phyloP scores from a whole-genome alignment of 306 rosid genomes.

The Hippophae tibetana region DNA sequence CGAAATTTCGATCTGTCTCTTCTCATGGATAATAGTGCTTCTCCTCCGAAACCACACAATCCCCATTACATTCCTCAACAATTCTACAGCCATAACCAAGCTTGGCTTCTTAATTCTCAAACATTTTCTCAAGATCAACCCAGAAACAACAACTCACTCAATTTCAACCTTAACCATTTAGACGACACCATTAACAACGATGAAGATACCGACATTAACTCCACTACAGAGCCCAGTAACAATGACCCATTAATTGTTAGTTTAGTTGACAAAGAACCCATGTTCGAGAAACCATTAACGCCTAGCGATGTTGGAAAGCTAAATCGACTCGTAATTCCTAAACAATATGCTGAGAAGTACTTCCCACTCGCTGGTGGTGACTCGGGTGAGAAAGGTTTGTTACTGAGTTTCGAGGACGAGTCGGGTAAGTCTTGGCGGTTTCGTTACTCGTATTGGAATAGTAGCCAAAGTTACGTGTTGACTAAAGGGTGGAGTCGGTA shows the following conservation, averaged over 20 bases:
- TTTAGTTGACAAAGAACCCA: slow-evolving; percentile 37
- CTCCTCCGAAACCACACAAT: slow-evolving; percentile 15
- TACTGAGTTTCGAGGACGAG: slow-evolving; percentile 92
- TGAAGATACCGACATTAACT: neutral
- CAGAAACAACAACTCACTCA: slow-evolving; percentile 8
- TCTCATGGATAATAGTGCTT: slow-evolving; percentile 10
- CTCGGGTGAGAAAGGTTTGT: slow-evolving; percentile 43
- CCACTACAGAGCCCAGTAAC: neutral
- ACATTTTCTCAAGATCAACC: slow-evolving; percentile 3
- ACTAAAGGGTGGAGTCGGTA: slow-evolving; percentile 97
- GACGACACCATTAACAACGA: slow-evolving; percentile 12
- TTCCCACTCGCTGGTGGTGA: slow-evolving; percentile 54
- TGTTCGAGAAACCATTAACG: slow-evolving; percentile 92
- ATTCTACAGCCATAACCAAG: slow-evolving; percentile 8
- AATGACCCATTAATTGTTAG: neutral
- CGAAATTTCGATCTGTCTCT: neutral
- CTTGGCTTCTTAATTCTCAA: slow-evolving; percentile 18
- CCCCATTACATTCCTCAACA: slow-evolving; percentile 10
- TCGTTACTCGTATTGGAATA: slow-evolving; percentile 96
- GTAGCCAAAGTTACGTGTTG: slow-evolving; percentile 90
- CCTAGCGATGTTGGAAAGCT: slow-evolving; percentile 97
- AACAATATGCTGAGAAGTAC: slow-evolving; percentile 87
- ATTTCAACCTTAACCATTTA: slow-evolving; percentile 36
- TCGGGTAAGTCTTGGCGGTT: slow-evolving; percentile 84
- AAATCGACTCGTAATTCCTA: slow-evolving; percentile 90